Evolutionary conservation across 1,284 basidiomycete genomes (phyloP).

Genomic region (Trichosporon inkin): DNA sequence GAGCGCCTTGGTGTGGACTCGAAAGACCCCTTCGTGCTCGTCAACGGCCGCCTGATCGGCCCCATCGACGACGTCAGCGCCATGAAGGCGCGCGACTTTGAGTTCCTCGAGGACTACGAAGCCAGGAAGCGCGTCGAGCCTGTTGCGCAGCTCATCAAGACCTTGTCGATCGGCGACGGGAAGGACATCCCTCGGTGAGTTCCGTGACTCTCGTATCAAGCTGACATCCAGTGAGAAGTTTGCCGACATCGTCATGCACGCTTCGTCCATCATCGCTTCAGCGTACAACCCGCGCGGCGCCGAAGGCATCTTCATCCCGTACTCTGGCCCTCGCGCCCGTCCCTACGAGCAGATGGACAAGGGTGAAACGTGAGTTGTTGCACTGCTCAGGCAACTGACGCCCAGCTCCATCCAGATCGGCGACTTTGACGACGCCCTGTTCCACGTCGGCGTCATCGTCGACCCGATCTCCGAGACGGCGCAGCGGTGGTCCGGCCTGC

Average conservation of each 20-base stretch:
- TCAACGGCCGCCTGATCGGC: constrained; percentile 74
- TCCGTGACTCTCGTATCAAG: background rate
- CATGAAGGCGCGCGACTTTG: constrained; percentile 66
- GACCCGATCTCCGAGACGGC: constrained; percentile 81
- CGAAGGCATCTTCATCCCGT: constrained; percentile 65
- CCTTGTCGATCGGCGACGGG: constrained; percentile 53
- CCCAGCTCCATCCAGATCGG: constrained; percentile 66
- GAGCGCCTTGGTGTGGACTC: constrained; percentile 56
- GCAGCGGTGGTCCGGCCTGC: constrained; percentile 75
- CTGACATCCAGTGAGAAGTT: constrained; percentile 53
- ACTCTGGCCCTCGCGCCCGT: constrained; percentile 53
- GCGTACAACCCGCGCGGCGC: constrained; percentile 64
- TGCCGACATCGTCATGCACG: constrained; percentile 61
- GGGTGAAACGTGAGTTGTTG: constrained; percentile 59
- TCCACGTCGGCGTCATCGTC: constrained; percentile 69
- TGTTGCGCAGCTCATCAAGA: constrained; percentile 62
- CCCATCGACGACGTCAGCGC: constrained; percentile 56
- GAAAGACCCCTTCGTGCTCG: constrained; percentile 61
- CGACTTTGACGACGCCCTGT: constrained; percentile 61
- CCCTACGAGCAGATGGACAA: constrained; percentile 61
- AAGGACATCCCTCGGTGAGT: constrained; percentile 54
- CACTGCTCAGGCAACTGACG: no score
- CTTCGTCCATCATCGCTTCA: constrained; percentile 66
- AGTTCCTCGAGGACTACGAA: constrained; percentile 67
- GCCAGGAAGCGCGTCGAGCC: constrained; percentile 63